Base-by-base conservation (phyloP, 1,284 basidiomycete genomes). In the Trichosporon asahii region DNA sequence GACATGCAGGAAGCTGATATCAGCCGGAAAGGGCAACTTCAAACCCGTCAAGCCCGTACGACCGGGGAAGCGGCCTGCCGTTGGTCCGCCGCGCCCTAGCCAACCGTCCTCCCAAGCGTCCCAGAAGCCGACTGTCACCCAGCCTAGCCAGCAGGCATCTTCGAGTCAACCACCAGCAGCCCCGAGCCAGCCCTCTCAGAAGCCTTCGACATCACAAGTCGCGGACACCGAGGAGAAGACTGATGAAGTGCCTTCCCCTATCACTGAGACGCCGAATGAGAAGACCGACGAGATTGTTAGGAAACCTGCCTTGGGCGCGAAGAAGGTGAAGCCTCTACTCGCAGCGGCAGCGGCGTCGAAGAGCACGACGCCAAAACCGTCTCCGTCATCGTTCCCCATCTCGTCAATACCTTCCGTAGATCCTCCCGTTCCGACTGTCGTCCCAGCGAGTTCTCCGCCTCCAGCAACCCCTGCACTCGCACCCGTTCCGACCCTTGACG, bases 21-120 rank as follows among this genome's bases (percentile, higher is more conserved):
- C 57, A 78, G 76, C 75, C 23, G 76, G 76, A 57, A 75, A 76
- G 66, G 74, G 77, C 55, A 77, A 76, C 67, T 78, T 78, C 71
- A 76, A 76, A 65, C 77, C 77, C 12, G 72, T 70, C 14, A 70
- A 46, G 29, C 71, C 71, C 12, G 46, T 67, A 72, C 72, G 64
- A 71, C 75, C 9, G 72, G 67, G 55, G 64, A 23, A 67, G 71
- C 64, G 71, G 69, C 53, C 35, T 8, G 46, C 35, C 9, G 68
- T 35, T 11, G 68, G 64, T 64, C 64, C 27, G 21, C 21, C 57
- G 15, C 57, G 60, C n/a, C 57, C 33, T 18, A 49, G 25, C 25
- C 66, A 63, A 7, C 66, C 25, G 1, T 27, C 40, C 11, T 40
- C 40, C 25, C 63, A 65, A 12, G 15, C 60, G 27, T 60, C 53